These are phyloP conservation scores for Diaporthe ampelina DNA, from an alignment of 2,329 filamentous ascomycete species.

Conservation along the genomic window DNA sequence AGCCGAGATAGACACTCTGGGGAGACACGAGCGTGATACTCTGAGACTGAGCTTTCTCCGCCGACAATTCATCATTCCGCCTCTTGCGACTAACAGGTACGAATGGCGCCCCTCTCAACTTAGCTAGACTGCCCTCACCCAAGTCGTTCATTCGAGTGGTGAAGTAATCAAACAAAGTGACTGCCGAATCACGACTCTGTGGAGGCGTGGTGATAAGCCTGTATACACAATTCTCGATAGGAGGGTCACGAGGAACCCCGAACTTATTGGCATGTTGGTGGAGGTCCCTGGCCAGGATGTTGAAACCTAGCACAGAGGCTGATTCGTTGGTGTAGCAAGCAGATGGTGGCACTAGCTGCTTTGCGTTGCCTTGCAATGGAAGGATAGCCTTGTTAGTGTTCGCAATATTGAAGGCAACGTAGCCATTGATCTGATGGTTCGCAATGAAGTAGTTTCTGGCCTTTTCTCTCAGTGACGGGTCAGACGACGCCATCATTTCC, in stretches of 20 bases:
- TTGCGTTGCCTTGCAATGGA: slow-evolving; percentile 78
- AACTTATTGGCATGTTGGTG: slow-evolving; percentile 86
- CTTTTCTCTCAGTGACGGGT: slow-evolving; percentile 72
- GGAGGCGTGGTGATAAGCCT: slow-evolving; percentile 81
- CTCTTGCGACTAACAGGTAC: slow-evolving; percentile 71
- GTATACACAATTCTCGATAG: slow-evolving; percentile 81
- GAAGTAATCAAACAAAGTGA: slow-evolving; percentile 85
- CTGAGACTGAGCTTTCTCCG: slow-evolving; percentile 56
- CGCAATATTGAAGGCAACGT: slow-evolving; percentile 74
- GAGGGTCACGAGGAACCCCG: slow-evolving; percentile 86
- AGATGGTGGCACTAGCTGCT: slow-evolving; percentile 77
- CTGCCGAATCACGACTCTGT: slow-evolving; percentile 73
- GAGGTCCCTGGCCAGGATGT: slow-evolving; percentile 82
- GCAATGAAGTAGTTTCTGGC: slow-evolving; percentile 86
- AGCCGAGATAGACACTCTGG: slow-evolving; percentile 84
- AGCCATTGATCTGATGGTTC: slow-evolving; percentile 84
- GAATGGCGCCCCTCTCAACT: slow-evolving; percentile 75
- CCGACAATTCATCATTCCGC: slow-evolving; percentile 48
- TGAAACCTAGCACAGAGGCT: slow-evolving; percentile 83
- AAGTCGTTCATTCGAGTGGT: slow-evolving; percentile 82
- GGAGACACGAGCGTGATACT: slow-evolving; percentile 73
- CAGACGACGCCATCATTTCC: slow-evolving; percentile 78
- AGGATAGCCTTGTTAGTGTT: slow-evolving; percentile 72
- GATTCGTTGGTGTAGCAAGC: slow-evolving; percentile 87
- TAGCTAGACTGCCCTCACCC: slow-evolving; percentile 69